phyloP scores from a whole-genome alignment of 768 basidiomycete species.

The Psilocybe cubensis region DNA sequence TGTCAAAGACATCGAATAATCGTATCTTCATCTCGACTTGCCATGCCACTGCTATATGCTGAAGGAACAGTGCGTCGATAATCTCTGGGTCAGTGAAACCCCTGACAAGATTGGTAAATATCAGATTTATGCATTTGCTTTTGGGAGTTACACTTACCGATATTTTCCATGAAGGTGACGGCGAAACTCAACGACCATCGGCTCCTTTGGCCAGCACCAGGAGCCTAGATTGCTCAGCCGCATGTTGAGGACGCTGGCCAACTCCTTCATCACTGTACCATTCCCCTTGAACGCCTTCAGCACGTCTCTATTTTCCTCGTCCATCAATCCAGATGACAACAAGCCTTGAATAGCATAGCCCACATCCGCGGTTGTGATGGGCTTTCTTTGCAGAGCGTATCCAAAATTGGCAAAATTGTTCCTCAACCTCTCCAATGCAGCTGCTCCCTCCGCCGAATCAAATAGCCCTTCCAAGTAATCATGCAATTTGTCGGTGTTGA shows the following conservation, averaged over 20 bases:
- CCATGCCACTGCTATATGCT: slow-evolving; percentile 49
- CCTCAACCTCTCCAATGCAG: slow-evolving; percentile 33
- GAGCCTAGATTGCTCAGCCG: slow-evolving; percentile 40
- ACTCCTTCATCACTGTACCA: slow-evolving; percentile 38
- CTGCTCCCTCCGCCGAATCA: slow-evolving; percentile 30
- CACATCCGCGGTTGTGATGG: slow-evolving; percentile 30
- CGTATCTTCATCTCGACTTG: slow-evolving; percentile 37
- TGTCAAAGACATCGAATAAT: slow-evolving; percentile 17
- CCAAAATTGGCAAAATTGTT: slow-evolving; percentile 31
- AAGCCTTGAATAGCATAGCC: slow-evolving; percentile 35
- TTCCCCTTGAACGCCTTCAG: slow-evolving; percentile 45
- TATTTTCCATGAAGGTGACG: slow-evolving; percentile 54
- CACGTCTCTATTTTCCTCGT: slow-evolving; percentile 41
- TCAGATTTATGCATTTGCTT: not conserved
- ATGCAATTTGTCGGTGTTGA: slow-evolving; percentile 35
- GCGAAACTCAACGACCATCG: slow-evolving; percentile 46
- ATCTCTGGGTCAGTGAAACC: no score
- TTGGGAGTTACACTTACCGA: slow-evolving; percentile 22
- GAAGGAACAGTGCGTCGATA: slow-evolving; percentile 46
- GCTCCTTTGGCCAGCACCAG: slow-evolving; percentile 49
- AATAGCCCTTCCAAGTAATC: slow-evolving; percentile 42
- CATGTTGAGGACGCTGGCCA: slow-evolving; percentile 51
- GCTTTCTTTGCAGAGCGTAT: slow-evolving; percentile 24
- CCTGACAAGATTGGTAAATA: slow-evolving; percentile 18
- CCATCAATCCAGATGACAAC: slow-evolving; percentile 39